Conservation (phyloP, 306 rosid species). For the Sophora flavescens region DNA sequence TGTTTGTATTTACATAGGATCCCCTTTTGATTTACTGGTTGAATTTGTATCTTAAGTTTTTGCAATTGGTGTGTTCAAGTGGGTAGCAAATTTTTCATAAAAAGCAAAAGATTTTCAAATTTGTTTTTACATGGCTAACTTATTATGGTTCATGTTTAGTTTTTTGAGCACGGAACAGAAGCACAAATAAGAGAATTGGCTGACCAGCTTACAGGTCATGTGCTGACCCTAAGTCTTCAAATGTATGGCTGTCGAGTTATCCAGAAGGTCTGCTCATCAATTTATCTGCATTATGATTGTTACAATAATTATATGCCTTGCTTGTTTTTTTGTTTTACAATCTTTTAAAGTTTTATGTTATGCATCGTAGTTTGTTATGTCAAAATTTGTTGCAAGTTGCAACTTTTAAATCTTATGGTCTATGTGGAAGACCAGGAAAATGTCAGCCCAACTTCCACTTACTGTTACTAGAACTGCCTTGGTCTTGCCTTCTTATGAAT, state of each 20-base stretch:
- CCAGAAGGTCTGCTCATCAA: constrained; percentile 72
- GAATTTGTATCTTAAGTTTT: background rate
- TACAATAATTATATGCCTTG: background rate
- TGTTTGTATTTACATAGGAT: background rate
- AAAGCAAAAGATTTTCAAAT: background rate
- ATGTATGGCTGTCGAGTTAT: constrained; percentile 99
- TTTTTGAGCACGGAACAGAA: constrained; percentile 91
- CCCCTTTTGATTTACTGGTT: constrained; percentile 14
- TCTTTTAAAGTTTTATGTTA: constrained; percentile 7
- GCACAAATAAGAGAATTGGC: constrained; percentile 90
- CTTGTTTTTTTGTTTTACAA: constrained; percentile 28
- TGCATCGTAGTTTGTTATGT: background rate
- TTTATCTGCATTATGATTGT: constrained; percentile 37
- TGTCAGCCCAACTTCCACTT: background rate
- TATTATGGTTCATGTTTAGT: constrained; percentile 62
- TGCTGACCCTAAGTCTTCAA: constrained; percentile 91
- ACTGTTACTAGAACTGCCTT: background rate
- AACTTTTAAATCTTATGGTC: background rate
- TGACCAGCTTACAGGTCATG: constrained; percentile 83
- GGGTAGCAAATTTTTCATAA: constrained; percentile 1
- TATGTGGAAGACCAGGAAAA: constrained; percentile 19
- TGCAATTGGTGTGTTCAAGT: constrained; percentile 27
- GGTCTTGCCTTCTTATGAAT: background rate
- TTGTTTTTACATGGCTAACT: constrained; percentile 33
- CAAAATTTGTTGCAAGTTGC: background rate